Percentiles rank a stretch among this genome's conserved stretches.
Conservation (phyloP, 257 asterid species). For the Penstemon eatonii region DNA sequence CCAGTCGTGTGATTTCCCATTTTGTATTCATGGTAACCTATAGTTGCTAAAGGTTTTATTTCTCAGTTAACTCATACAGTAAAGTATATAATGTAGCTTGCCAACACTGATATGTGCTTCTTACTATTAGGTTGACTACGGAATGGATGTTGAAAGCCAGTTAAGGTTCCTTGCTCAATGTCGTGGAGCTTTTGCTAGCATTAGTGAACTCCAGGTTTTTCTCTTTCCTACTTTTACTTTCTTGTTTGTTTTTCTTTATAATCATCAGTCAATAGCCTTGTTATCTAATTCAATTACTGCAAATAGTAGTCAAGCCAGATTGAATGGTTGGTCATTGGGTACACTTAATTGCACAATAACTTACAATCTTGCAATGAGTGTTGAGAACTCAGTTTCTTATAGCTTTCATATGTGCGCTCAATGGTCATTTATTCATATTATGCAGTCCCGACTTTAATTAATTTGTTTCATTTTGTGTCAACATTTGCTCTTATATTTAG, state of each 20-base stretch:
- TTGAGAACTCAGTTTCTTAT: slow-evolving; percentile 2
- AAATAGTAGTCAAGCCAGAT: slow-evolving; percentile 1
- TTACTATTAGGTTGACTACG: slow-evolving; percentile 69
- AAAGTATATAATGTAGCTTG: slow-evolving; percentile 24
- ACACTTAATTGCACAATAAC: slow-evolving; percentile 8
- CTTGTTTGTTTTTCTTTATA: slow-evolving; percentile 16
- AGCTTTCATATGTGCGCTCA: not conserved
- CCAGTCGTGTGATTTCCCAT: slow-evolving; percentile 60
- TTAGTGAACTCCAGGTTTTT: slow-evolving; percentile 71
- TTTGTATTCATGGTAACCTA: slow-evolving; percentile 64
- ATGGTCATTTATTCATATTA: slow-evolving; percentile 7
- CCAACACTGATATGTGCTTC: slow-evolving; percentile 23
- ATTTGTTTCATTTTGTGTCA: not conserved
- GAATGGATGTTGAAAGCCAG: slow-evolving; percentile 54
- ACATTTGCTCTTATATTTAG: not conserved
- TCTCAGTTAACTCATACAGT: slow-evolving; percentile 16
- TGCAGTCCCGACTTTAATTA: slow-evolving; percentile 14
- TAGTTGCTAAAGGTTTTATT: slow-evolving; percentile 22
- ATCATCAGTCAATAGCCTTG: slow-evolving; percentile 1
- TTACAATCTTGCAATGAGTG: slow-evolving; percentile 4
- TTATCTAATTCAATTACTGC: slow-evolving; percentile 17
- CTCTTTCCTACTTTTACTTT: not conserved
- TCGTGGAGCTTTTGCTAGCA: slow-evolving; percentile 79
- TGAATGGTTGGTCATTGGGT: slow-evolving; percentile 6
- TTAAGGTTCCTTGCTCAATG: slow-evolving; percentile 74